These are phyloP conservation scores for Clavispora asparagi DNA, from an alignment of 805 yeast genomes.

Conservation along the genomic window DNA sequence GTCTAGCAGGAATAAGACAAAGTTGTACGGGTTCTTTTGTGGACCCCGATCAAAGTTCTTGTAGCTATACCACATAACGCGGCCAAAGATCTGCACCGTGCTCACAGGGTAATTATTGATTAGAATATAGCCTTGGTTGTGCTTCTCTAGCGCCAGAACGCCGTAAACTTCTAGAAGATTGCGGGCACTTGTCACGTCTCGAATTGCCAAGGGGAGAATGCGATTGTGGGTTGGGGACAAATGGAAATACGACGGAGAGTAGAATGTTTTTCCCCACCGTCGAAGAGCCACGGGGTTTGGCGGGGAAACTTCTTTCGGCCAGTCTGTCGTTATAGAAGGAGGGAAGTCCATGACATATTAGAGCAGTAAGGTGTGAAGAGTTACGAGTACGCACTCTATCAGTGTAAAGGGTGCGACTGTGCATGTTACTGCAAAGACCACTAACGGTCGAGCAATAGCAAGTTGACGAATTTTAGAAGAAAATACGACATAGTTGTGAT, in stretches of 20 bases:
- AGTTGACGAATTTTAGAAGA: too few relatives aligned
- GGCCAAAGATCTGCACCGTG: conserved; percentile 22
- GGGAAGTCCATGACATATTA: not conserved
- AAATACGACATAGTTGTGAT: too few relatives aligned
- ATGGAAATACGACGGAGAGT: conserved; percentile 32
- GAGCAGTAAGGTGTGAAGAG: not conserved
- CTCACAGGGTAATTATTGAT: conserved; percentile 33
- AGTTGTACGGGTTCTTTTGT: conserved; percentile 6
- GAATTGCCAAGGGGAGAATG: conserved; percentile 22
- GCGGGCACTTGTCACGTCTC: conserved; percentile 21
- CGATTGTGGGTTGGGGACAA: conserved; percentile 21
- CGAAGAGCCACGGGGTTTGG: conserved; percentile 29
- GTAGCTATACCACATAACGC: conserved; percentile 14
- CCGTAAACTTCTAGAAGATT: conserved; percentile 13
- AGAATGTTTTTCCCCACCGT: conserved; percentile 17
- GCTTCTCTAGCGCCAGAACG: conserved; percentile 9
- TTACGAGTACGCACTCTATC: not conserved
- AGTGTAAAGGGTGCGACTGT: not conserved
- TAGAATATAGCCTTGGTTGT: conserved; percentile 10
- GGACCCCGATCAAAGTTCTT: conserved; percentile 1
- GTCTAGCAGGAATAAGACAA: conserved; percentile 22
- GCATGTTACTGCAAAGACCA: too few relatives aligned
- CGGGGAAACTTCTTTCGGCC: conserved; percentile 26
- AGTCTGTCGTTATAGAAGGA: not conserved
- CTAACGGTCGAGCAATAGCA: too few relatives aligned